Conservation (phyloP, 116 monocot species). For the Phalaenopsis hybrid region DNA sequence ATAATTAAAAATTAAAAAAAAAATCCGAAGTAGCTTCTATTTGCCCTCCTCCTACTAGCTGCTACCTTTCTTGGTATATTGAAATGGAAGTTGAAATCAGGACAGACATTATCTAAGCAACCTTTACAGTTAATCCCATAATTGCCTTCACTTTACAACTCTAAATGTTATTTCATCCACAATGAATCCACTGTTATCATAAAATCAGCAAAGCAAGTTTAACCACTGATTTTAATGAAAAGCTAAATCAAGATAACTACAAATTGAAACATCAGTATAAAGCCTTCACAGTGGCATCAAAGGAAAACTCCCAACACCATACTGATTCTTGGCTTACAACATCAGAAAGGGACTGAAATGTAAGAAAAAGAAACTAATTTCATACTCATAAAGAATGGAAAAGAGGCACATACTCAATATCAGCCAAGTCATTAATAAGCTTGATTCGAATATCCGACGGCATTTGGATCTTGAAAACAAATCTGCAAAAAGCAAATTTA, state of each 20-base stretch:
- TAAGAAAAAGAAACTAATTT: neutral
- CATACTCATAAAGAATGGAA: neutral
- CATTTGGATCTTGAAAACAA: slow-evolving; percentile 95
- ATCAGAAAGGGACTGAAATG: neutral
- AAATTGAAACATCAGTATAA: neutral
- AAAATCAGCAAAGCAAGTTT: too few species aligned
- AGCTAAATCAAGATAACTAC: neutral
- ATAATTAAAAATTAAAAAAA: too few species aligned
- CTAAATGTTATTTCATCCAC: too few species aligned
- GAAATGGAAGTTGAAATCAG: too few species aligned
- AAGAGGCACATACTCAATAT: slow-evolving; percentile 74
- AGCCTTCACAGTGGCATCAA: neutral
- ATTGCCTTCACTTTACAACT: too few species aligned
- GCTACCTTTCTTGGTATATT: too few species aligned
- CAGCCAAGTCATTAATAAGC: slow-evolving; percentile 94
- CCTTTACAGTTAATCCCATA: too few species aligned
- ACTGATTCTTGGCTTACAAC: neutral
- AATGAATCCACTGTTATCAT: too few species aligned
- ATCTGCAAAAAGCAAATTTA: slow-evolving; percentile 38
- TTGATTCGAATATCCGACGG: slow-evolving; percentile 70
- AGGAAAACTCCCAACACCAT: neutral
- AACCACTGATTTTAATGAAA: too few species aligned
- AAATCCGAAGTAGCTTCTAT: too few species aligned
- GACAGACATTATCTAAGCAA: too few species aligned
- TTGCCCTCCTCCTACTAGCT: too few species aligned